Conservation (phyloP, 352 stramenopile species). For the Phytophthora cajani region DNA sequence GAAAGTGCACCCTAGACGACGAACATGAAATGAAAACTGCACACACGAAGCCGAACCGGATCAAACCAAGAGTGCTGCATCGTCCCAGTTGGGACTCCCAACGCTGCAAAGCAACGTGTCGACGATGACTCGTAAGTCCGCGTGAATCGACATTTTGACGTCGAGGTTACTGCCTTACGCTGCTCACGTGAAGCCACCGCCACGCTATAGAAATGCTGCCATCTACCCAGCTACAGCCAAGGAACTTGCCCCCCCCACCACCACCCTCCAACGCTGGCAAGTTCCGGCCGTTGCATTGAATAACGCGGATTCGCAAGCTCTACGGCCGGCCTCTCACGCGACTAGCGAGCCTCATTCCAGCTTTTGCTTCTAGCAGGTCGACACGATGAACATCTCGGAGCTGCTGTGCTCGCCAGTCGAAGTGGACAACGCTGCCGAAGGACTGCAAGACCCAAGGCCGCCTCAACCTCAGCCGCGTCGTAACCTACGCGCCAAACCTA, state of each 20-base stretch:
- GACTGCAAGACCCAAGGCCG: neutral
- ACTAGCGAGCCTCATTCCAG: neutral
- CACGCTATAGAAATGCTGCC: no score
- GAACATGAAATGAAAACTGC: neutral
- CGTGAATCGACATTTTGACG: no score
- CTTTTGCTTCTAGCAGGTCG: neutral
- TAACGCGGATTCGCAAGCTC: neutral
- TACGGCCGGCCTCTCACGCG: neutral
- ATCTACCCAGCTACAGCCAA: no score
- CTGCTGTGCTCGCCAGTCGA: conserved; percentile 10
- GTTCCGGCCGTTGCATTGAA: neutral
- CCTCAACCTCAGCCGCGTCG: neutral
- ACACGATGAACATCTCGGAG: conserved; percentile 5
- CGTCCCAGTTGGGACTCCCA: no score
- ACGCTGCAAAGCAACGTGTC: no score
- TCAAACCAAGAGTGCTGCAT: no score
- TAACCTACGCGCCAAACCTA: neutral
- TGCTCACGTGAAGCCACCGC: no score
- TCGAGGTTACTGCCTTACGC: no score
- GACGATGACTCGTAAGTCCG: no score
- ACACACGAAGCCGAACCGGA: neutral
- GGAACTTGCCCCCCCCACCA: neutral
- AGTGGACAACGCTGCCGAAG: neutral
- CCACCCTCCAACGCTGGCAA: neutral
- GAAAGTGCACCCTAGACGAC: no score